Base-by-base conservation (phyloP, 1,284 basidiomycete species). In the Athelia psychrophila region DNA sequence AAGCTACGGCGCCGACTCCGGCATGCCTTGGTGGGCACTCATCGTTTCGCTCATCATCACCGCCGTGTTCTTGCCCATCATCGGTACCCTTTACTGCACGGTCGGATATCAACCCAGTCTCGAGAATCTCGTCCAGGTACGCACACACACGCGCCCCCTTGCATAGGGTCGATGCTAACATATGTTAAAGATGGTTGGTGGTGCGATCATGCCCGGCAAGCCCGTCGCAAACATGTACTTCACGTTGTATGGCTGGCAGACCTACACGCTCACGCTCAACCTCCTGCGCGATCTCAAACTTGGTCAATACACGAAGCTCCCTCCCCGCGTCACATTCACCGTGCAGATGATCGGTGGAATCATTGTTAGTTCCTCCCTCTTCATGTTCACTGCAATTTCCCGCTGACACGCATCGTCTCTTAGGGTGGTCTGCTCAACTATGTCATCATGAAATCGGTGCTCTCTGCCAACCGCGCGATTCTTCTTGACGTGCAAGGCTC, bases 251-350 rank as follows among this genome's bases (percentile, higher is more conserved):
- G 73, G 76, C 8, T 73, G 62, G 60, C 75, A 78, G n/a, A 47
- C 25, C 8, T 30, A 47, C 44, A 23, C 44, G 6, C 20, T 42
- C 58, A 75, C 75, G 12, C 69, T 78, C 35, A 68, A 72, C 23
- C 74, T 79, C 48, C 66, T 78, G 50, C 68, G 73, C 42, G 78
- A 80, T 59, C 64, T 80, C 35, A 79, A 81, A 64, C 74, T 79
- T 63, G 71, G 77, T 13, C 79, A 81, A 62, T 83, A 86, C 66
- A 80, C 80, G 57, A 87, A 87, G 66, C 71, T 88, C 45, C 79
- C 84, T 18, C 85, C 84, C 16, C 72, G 79, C 1, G 75, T 77
- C 1, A 84, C 83, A 1, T 84, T 87, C 63, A 67, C 71, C 5
- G 79, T 81, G 35, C 84, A 87, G 62, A 68, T 75, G 33, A 49